Conservation (phyloP, 2,329 filamentous ascomycete genomes). For the Aspergillus ustus region DNA sequence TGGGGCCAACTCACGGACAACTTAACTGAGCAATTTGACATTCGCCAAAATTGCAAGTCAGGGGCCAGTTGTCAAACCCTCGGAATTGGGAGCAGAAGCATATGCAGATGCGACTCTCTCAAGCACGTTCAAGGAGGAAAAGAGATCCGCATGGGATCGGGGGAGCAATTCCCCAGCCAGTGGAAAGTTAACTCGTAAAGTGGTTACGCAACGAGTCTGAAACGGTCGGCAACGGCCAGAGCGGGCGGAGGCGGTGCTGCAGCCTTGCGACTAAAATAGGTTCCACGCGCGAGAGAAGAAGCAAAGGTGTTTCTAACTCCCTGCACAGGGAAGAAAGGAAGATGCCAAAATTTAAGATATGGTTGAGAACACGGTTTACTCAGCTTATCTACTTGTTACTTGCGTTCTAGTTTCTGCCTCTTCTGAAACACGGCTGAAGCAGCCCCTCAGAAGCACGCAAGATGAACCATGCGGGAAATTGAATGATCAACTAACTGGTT, state of each 20-base stretch:
- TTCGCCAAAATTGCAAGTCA: conserved; percentile 1
- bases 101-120: conserved; percentile 1
- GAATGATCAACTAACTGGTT: not conserved
- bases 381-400: not conserved
- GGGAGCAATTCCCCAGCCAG: conserved; percentile 1
- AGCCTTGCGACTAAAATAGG: conserved; percentile 13
- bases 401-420: not conserved
- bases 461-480: not conserved
- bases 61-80: conserved; percentile 15
- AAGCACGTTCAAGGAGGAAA: conserved; percentile 4
- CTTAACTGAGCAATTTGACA: not conserved
- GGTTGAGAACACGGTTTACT: not conserved
- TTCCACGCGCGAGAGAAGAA: not conserved
- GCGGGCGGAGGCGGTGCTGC: conserved; percentile 22
- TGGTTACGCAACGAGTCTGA: conserved; percentile 20
- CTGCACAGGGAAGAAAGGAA: not conserved
- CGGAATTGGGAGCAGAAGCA: not conserved
- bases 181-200: conserved; percentile 3
- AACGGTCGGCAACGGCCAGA: conserved; percentile 16
- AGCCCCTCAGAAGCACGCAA: not conserved
- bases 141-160: conserved; percentile 2
- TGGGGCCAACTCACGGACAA: conserved; percentile 14
- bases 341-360: not conserved
- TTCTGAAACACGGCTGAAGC: not conserved
- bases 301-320: not conserved